Evolutionary conservation across 495 filamentous ascomycete genomes (phyloP).

Genomic region (Penicillium tannophilum): DNA sequence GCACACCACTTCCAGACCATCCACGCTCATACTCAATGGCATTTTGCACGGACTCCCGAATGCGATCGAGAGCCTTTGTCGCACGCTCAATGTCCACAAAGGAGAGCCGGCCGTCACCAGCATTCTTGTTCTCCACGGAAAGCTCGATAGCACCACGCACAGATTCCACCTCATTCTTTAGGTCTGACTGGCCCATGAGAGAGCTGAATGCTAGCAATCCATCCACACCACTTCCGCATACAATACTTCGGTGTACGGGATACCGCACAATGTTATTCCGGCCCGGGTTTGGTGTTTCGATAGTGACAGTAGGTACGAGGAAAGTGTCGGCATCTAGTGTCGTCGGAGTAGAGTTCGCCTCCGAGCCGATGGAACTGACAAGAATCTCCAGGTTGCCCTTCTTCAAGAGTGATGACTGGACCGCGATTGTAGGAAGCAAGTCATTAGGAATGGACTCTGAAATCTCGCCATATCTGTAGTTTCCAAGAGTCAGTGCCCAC

Average conservation of each 20-base stretch:
- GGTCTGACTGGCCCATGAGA: slow-evolving; percentile 38
- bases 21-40: slow-evolving; percentile 68
- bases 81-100: slow-evolving; percentile 59
- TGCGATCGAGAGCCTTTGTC: slow-evolving; percentile 59
- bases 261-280: slow-evolving; percentile 67
- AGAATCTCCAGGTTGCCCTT: slow-evolving; percentile 76
- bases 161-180: slow-evolving; percentile 41
- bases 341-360: slow-evolving; percentile 40
- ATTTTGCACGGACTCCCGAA: slow-evolving; percentile 68
- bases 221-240: slow-evolving; percentile 70
- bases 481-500: background rate
- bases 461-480: slow-evolving; percentile 55
- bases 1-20: slow-evolving; percentile 72
- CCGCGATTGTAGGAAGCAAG: slow-evolving; percentile 56
- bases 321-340: slow-evolving; percentile 57
- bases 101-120: slow-evolving; percentile 32
- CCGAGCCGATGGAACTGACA: slow-evolving; percentile 58
- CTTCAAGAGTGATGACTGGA: slow-evolving; percentile 71
- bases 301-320: slow-evolving; percentile 73
- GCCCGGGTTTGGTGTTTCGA: slow-evolving; percentile 60
- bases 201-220: slow-evolving; percentile 54
- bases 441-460: slow-evolving; percentile 43
- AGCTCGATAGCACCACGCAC: slow-evolving; percentile 61
- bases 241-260: slow-evolving; percentile 80
- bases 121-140: slow-evolving; percentile 35